Conservation (phyloP, 2,329 filamentous ascomycete genomes). For the Fusarium pseudograminearum region DNA sequence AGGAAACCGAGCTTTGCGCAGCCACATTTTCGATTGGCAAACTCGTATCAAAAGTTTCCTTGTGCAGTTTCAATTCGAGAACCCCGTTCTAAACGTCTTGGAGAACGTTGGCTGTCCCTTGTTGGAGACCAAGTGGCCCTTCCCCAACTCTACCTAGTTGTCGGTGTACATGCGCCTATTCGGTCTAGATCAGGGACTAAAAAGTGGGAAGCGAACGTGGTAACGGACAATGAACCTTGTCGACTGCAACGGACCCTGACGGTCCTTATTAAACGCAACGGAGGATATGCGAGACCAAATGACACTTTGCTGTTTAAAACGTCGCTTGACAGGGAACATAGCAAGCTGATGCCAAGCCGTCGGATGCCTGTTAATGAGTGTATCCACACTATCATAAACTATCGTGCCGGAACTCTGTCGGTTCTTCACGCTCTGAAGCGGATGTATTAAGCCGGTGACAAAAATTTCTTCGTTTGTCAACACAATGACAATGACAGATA, state of each 20-base stretch:
- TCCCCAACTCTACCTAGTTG: slow-evolving; percentile 24
- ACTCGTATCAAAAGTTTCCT: neutral
- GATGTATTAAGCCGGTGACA: slow-evolving; percentile 12
- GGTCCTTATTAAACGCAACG: slow-evolving; percentile 30
- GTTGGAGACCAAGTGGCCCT: slow-evolving; percentile 1
- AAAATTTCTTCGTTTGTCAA: slow-evolving; percentile 25
- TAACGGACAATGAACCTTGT: slow-evolving; percentile 32
- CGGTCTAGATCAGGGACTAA: slow-evolving; percentile 33
- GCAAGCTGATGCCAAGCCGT: slow-evolving; percentile 9
- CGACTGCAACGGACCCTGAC: slow-evolving; percentile 29
- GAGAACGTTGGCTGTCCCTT: slow-evolving; percentile 18
- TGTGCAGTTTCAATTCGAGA: slow-evolving; percentile 19
- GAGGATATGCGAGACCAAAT: slow-evolving; percentile 4
- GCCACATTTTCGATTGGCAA: slow-evolving; percentile 1
- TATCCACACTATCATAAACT: slow-evolving; percentile 31
- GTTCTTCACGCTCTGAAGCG: slow-evolving; percentile 33
- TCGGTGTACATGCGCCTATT: slow-evolving; percentile 25
- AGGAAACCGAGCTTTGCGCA: slow-evolving; percentile 23
- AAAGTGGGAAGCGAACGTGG: slow-evolving; percentile 29
- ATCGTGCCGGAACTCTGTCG: slow-evolving; percentile 31
- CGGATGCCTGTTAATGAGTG: slow-evolving; percentile 25
- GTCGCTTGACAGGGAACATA: slow-evolving; percentile 9
- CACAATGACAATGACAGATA: slow-evolving; percentile 2
- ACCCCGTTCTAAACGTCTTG: slow-evolving; percentile 30
- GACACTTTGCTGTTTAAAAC: slow-evolving; percentile 32